phyloP scores from a whole-genome alignment of 768 basidiomycete genomes.

The Boletus speciosus region DNA sequence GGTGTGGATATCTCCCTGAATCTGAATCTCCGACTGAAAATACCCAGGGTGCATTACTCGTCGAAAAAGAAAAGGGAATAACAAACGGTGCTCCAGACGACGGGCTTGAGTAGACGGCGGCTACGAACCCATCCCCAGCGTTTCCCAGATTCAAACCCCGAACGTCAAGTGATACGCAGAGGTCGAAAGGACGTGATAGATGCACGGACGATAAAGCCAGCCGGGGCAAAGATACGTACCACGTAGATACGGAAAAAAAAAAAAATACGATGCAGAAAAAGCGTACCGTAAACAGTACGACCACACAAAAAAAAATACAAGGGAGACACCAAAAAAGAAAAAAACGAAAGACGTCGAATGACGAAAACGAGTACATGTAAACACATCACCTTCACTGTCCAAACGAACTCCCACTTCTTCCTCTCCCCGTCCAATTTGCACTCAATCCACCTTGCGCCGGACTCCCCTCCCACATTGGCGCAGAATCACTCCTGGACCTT shows the following conservation, averaged over 20 bases:
- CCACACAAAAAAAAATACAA: neutral
- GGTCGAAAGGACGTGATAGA: no score
- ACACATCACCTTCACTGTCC: conserved; percentile 19
- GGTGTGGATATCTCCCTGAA: neutral
- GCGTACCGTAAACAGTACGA: neutral
- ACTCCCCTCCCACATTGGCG: conserved; percentile 20
- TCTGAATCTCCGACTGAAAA: neutral
- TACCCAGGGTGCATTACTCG: neutral
- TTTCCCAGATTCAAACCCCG: neutral
- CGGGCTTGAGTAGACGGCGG: neutral
- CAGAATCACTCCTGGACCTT: conserved; percentile 25
- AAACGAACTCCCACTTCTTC: conserved; percentile 25
- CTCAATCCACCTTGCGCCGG: conserved; percentile 22
- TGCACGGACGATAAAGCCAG: no score
- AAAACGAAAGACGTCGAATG: conserved; percentile 24
- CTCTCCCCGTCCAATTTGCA: conserved; percentile 28
- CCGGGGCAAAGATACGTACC: neutral
- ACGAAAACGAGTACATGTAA: conserved; percentile 11
- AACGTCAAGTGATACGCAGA: neutral
- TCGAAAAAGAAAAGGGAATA: no score
- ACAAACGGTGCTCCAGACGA: neutral
- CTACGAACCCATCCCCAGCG: neutral
- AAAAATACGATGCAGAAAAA: neutral
- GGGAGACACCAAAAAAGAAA: neutral
- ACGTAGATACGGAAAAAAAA: neutral